phyloP scores from a whole-genome alignment of 345 rosid genomes.

The Mangifera indica region DNA sequence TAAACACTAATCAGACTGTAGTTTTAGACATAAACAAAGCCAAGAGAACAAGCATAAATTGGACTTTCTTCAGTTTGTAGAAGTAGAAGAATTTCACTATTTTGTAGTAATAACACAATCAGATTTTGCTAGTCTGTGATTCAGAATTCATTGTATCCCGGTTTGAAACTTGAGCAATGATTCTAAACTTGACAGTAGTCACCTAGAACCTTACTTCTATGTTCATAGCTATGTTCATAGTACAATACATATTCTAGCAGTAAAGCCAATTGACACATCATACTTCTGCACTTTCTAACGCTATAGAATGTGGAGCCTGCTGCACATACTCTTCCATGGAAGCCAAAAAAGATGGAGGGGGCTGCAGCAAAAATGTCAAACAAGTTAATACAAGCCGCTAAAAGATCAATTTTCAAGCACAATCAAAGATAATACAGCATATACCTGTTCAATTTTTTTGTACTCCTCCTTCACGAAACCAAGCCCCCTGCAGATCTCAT shows the following conservation, averaged over 20 bases:
- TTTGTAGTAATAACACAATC: not conserved
- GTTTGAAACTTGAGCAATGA: not conserved
- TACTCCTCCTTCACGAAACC: slow-evolving; percentile 25
- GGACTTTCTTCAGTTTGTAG: not conserved
- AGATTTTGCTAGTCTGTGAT: not conserved
- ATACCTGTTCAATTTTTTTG: slow-evolving; percentile 35
- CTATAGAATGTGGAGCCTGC: slow-evolving; percentile 23
- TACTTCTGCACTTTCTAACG: slow-evolving; percentile 23
- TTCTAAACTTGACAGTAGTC: too few species aligned
- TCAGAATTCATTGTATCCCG: not conserved
- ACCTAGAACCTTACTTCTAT: too few species aligned
- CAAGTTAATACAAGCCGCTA: slow-evolving; percentile 12
- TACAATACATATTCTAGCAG: not conserved
- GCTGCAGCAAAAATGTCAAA: slow-evolving; percentile 27
- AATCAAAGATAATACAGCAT: not conserved
- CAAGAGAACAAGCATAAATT: not conserved
- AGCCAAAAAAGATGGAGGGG: slow-evolving; percentile 31
- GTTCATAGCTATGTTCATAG: too few species aligned
- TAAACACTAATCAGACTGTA: slow-evolving; percentile 11
- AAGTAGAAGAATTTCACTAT: not conserved
- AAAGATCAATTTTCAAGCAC: not conserved
- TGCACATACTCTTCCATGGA: slow-evolving; percentile 40
- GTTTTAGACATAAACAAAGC: not conserved
- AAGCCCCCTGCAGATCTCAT: slow-evolving; percentile 32
- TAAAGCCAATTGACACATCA: not conserved